Evolutionary conservation across 768 basidiomycete species (phyloP).

Genomic region (Russula virescens): DNA sequence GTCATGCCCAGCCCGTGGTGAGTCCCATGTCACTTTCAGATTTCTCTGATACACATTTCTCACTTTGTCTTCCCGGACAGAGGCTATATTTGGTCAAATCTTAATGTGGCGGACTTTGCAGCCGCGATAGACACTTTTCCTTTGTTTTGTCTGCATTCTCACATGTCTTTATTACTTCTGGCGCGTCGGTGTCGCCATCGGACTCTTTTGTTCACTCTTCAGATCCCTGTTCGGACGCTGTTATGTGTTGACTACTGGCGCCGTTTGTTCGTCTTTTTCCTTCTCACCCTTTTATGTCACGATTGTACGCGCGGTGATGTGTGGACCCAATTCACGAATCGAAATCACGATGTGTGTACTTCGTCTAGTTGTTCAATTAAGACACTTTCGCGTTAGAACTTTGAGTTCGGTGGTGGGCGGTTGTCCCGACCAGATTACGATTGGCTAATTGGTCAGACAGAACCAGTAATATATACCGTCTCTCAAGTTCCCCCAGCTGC

Average conservation of each 20-base stretch:
- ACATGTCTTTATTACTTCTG: too few relatives aligned
- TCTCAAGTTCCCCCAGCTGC: too few relatives aligned
- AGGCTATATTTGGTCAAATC: not conserved
- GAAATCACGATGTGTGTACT: too few relatives aligned
- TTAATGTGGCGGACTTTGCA: not conserved
- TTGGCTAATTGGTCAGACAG: too few relatives aligned
- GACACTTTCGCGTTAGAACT: not conserved
- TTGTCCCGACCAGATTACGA: not conserved
- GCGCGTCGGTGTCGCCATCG: too few relatives aligned
- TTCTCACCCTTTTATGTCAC: not conserved
- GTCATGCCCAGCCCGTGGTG: not conserved
- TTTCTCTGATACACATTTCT: not conserved
- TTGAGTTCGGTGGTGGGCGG: too few relatives aligned
- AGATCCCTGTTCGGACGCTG: too few relatives aligned
- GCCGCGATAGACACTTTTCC: not conserved
- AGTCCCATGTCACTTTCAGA: not conserved
- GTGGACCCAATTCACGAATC: not conserved
- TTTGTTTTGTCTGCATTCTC: not conserved
- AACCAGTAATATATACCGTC: too few relatives aligned
- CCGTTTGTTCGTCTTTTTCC: not conserved
- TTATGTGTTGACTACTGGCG: too few relatives aligned
- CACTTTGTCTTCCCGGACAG: not conserved
- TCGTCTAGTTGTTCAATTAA: not conserved
- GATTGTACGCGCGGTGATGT: not conserved
- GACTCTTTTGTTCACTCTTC: too few relatives aligned